Evolutionary conservation across 306 rosid genomes (phyloP).

Genomic region (Trifolium repens): DNA sequence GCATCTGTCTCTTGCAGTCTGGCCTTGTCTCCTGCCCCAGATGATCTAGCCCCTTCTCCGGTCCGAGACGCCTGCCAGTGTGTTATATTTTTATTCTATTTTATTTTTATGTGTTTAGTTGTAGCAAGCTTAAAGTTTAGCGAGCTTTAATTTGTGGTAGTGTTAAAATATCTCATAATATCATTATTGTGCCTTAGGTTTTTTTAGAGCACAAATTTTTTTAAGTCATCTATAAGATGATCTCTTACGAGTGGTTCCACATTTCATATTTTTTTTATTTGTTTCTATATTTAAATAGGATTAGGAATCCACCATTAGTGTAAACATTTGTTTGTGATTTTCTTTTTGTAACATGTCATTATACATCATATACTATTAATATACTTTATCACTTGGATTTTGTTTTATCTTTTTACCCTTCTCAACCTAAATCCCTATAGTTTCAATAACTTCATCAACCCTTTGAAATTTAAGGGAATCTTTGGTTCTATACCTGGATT

Average conservation of each 20-base stretch:
- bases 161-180: constrained; percentile 10
- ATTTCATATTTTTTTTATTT: not conserved
- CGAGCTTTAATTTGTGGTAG: not conserved
- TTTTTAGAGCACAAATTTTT: not conserved
- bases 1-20: constrained; percentile 3
- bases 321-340: constrained; percentile 5
- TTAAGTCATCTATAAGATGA: not conserved
- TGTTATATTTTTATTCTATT: constrained; percentile 23
- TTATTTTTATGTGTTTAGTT: constrained; percentile 13
- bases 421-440: constrained; percentile 1
- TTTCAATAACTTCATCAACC: constrained; percentile 12
- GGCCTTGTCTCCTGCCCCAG: not conserved
- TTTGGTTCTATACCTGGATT: not conserved
- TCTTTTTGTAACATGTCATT: not conserved
- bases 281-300: not conserved
- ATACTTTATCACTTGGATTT: constrained; percentile 14
- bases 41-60: not conserved
- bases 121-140: constrained; percentile 16
- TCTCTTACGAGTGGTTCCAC: not conserved
- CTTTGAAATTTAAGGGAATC: constrained; percentile 17
- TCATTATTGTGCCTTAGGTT: constrained; percentile 10
- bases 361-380: constrained; percentile 13
- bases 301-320: not conserved
- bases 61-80: constrained; percentile 1
- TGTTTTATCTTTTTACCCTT: not conserved